A percentile compares a stretch with the other conserved stretches of the same genome.
Evolutionary conservation across 2,329 filamentous ascomycete genomes (phyloP).

Genomic region (Alternaria sp.): DNA sequence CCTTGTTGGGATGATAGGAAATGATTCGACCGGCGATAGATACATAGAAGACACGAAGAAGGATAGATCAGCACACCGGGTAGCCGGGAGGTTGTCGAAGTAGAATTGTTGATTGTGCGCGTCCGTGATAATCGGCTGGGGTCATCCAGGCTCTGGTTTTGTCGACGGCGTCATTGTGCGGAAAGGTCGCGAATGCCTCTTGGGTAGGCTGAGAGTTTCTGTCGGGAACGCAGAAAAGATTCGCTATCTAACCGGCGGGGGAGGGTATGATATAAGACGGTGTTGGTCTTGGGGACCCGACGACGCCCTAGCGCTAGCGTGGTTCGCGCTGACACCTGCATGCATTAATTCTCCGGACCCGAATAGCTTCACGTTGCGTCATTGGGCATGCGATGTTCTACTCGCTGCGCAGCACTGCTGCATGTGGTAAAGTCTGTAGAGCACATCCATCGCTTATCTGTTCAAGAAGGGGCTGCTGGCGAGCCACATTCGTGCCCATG

Average conservation of each 20-base stretch:
- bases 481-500: neutral
- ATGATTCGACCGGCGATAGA: neutral
- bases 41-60: neutral
- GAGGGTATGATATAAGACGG: slow-evolving; percentile 5
- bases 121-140: neutral
- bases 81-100: neutral
- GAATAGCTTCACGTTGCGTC: neutral
- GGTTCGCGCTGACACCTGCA: slow-evolving; percentile 14
- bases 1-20: neutral
- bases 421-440: neutral
- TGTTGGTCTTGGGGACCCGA: slow-evolving; percentile 15
- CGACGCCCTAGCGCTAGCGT: slow-evolving; percentile 7
- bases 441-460: neutral
- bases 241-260: neutral
- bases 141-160: neutral
- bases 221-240: neutral
- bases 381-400: neutral
- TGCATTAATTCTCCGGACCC: slow-evolving; percentile 2
- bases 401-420: neutral
- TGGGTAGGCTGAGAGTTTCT: neutral
- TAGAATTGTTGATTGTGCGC: neutral
- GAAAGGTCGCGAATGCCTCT: neutral
- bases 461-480: neutral
- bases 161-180: neutral
- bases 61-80: neutral